Base-by-base conservation (phyloP, 2,329 filamentous ascomycete genomes). In the Aaosphaeria arxii region DNA sequence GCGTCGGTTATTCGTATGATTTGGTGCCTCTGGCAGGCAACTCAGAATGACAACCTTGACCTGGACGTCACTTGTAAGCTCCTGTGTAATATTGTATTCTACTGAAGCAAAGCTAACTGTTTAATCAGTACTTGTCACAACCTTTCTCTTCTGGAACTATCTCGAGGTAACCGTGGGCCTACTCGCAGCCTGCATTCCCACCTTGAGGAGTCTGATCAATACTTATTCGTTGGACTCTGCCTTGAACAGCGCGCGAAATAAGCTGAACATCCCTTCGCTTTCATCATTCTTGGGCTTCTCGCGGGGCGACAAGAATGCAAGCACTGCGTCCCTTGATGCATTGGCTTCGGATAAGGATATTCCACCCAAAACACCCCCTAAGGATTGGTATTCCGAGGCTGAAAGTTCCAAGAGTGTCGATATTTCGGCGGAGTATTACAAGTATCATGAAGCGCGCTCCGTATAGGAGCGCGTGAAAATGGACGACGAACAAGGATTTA, bases 1-100 rank as follows among this genome's bases (percentile, higher is more conserved):
- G 43, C 43, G 31, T 45, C 43, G 11, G 9, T 45, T 30, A 45
- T 45, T 9, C 43, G 43, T 5, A 45, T 45, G 43, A 45, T 45
- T 5, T 45, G 43, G 43, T 13, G 13, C 28, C 7, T 45, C 5
- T 45, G 43, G 43, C 31, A 39, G 39, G 11, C 31, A 6, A 39
- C n/a, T 36, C 33, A 36, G n/a, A 36, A 36, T 36, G 7, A 9
- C 33, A 36, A 36, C 33, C 33, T n/a, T n/a, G 33, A 36, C 33
- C n/a, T 36, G 3, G 33, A 36, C n/a, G 33, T n/a, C n/a, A 36
- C 33, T 36, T n/a, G 33, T 36, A 36, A 36, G 33, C 33, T n/a
- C n/a, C 7, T 9, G 33, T 36, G 33, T 9, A n/a, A 36, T 36
- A 36, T 36, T 36, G 9, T 36, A 36, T 36, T 36, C n/a, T 24